Evolutionary conservation across 805 yeast species (phyloP).

Genomic region (Myxozyma neglecta): DNA sequence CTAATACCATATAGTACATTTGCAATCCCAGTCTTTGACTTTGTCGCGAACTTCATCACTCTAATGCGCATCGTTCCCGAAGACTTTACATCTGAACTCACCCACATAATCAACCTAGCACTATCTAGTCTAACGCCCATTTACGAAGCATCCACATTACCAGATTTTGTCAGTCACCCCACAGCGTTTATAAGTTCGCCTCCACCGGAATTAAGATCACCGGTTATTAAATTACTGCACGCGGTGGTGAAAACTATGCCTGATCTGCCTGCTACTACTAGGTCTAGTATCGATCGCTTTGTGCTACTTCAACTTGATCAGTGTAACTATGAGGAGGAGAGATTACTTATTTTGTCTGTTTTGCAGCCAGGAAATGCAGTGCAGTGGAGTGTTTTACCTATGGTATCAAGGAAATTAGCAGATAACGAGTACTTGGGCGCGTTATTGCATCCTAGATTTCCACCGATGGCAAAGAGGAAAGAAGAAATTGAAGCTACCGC

Average conservation of each 20-base stretch:
- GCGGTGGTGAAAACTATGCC: conserved; percentile 21
- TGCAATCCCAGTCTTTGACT: conserved; percentile 17
- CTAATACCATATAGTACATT: neutral
- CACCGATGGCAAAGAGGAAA: conserved; percentile 20
- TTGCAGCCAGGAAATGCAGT: conserved; percentile 27
- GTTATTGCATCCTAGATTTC: conserved; percentile 27
- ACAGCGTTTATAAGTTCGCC: conserved; percentile 10
- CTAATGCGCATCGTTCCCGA: conserved; percentile 10
- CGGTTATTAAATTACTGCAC: conserved; percentile 7
- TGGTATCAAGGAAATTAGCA: conserved; percentile 19
- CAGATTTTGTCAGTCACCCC: conserved; percentile 26
- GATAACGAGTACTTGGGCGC: conserved; percentile 5
- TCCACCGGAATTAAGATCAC: neutral
- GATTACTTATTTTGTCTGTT: conserved; percentile 12
- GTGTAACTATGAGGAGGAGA: neutral
- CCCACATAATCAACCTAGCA: conserved; percentile 17
- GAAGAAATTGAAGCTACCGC: conserved; percentile 20
- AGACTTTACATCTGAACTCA: conserved; percentile 5
- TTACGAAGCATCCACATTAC: conserved; percentile 3
- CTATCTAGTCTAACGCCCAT: conserved; percentile 5
- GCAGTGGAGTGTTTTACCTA: conserved; percentile 25
- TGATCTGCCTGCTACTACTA: conserved; percentile 14
- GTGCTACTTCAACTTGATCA: neutral
- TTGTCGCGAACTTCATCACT: conserved; percentile 8
- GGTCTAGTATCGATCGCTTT: conserved; percentile 26